Evolutionary conservation across 805 yeast genomes (phyloP), one percentile per base, ranked within the genome.

Genomic region (Hanseniaspora guilliermondii): DNA sequence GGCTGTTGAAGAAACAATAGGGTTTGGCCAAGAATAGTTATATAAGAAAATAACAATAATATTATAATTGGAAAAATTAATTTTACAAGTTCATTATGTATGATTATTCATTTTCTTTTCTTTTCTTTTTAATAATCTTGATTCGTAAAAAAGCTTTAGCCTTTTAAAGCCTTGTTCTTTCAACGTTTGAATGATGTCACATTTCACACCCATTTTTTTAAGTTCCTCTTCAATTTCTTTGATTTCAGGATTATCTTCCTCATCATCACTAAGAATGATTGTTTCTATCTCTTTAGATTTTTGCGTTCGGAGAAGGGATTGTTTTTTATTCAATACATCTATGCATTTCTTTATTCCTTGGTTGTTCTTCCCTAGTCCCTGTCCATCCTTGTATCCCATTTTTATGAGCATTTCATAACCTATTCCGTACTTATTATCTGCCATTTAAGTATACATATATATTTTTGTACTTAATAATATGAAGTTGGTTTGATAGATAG

Each of bases 1-100:
- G 68, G 99, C 99, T 32, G 97, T 93, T 39, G 99, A 93, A 70
- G 97, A 93, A 72, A 93, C 99, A 16, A 93, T 93, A 67, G 99
- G 99, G 48, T 93, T 93, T 67, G 98, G 98, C 57, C 97, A 93
- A 73, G 98, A 93, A 75, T 91, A 59, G 61, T 14, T 21, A 22
- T 25, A 25, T 16, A 37, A 9, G 9, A 5, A 22, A 7, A 25
- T 9, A 47, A 21, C 17, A 14, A 22, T 22, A 33, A 46, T 17
- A 35, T 11, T 21, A 24, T 47, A 8, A 17, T 27, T 22, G 24
- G 16, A 22, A 2, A 27, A 24, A 5, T 9, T 21, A 22, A 22
- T 39, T 9, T 24, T 39, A 11, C 12, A 6, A 9, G 22, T 21
- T 39, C 19, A 19, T 17, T 39, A 7, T 11, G 16, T 38, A 38